Evolutionary conservation across 495 filamentous ascomycete species (phyloP), one percentile per base, ranked within the genome.

Genomic region (Penicillium antarcticum): DNA sequence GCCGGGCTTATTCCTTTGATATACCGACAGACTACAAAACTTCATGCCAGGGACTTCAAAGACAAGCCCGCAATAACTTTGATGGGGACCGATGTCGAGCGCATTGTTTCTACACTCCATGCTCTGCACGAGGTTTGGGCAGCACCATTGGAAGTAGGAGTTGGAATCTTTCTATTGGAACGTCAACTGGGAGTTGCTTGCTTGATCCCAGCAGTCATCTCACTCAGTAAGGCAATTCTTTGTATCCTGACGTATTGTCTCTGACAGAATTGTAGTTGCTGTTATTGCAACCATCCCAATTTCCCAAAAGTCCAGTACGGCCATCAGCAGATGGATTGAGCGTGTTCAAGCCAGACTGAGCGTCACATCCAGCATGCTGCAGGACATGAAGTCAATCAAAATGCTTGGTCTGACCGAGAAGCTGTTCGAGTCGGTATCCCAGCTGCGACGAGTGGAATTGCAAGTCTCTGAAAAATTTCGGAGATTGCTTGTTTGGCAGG

Each of bases 11-110:
- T 78, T 5, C 70, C 68, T 3, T 36, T 56, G 10, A 46, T 53
- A 6, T 50, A 60, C 14, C 62, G 53, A 11, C 56, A 66, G 42
- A 72, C 78, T 2, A 60, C 62, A 10, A 71, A 57, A 21, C 33
- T 63, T 8, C 36, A 35, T 2, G 14, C 17, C 0, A 52, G 67
- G 8, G 61, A 66, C 5, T 58, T 61, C 8, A 62, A 69, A 1
- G 74, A 74, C 35, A 66, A 74, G 8, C 63, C 71, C 9, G 71
- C 75, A 1, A 49, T 82, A 7, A 81, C 81, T 0, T 64, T 85
- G 5, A 82, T 82, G 70, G 79, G 74, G 64, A 80, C 79, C 4
- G 79, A 82, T 39, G 64, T 77, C 10, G 74, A 77, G 32, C 62
- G 71, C 19, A 69, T 78, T 17, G 58, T 56, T 4, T 52, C 46